Evolutionary conservation across 495 filamentous ascomycete genomes (phyloP).

Genomic region (Aspergillus homomorphus): DNA sequence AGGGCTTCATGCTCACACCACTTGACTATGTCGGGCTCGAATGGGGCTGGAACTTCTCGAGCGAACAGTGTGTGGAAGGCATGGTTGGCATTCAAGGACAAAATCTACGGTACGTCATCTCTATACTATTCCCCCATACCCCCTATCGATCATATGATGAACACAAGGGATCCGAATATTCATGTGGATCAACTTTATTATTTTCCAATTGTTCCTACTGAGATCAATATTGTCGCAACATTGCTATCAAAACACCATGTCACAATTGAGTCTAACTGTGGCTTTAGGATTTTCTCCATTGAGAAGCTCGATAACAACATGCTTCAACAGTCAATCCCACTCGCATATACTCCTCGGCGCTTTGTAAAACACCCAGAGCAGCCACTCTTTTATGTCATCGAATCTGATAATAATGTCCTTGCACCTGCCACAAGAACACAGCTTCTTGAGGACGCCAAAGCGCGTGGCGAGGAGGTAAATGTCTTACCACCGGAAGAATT

Average conservation of each 20-base stretch:
- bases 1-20: constrained; percentile 86
- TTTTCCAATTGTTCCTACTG: constrained; percentile 79
- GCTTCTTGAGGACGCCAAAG: constrained; percentile 61
- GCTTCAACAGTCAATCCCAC: constrained; percentile 79
- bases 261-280: constrained; percentile 27
- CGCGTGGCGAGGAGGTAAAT: constrained; percentile 66
- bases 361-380: constrained; percentile 86
- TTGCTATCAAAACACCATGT: constrained; percentile 5
- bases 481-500: constrained; percentile 79
- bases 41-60: constrained; percentile 94
- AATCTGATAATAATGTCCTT: constrained; percentile 87
- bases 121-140: constrained; percentile 15
- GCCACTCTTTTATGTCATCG: constrained; percentile 87
- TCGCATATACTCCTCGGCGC: constrained; percentile 86
- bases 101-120: constrained; percentile 71
- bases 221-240: constrained; percentile 26
- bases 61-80: constrained; percentile 86
- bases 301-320: constrained; percentile 83
- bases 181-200: constrained; percentile 52
- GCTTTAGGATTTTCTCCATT: constrained; percentile 78
- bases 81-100: constrained; percentile 94
- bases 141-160: constrained; percentile 63
- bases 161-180: constrained; percentile 43
- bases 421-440: constrained; percentile 66
- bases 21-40: constrained; percentile 84